Percentiles rank a stretch among this genome's conserved stretches.
Conservation (phyloP, 2,329 filamentous ascomycete genomes). For the Colletotrichum sp. region DNA sequence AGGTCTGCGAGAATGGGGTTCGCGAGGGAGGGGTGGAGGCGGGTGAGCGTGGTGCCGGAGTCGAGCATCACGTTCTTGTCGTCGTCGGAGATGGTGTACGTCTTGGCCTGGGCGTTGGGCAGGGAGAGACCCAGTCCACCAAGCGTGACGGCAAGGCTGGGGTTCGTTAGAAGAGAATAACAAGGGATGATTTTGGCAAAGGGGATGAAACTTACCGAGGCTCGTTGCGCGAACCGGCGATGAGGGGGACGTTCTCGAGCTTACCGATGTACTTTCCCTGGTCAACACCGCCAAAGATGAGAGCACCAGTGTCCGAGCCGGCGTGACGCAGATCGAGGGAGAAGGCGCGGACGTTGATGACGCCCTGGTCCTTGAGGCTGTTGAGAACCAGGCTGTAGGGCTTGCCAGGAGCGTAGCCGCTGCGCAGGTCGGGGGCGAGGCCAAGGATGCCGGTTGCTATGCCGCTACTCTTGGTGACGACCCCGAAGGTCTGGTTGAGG, state of each 20-base stretch:
- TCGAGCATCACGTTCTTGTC: constrained; percentile 55
- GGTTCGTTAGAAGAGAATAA: background rate
- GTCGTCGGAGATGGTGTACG: constrained; percentile 27
- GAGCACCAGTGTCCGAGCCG: constrained; percentile 47
- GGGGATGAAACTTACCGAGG: constrained; percentile 28
- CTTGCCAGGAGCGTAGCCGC: constrained; percentile 38
- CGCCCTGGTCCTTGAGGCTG: constrained; percentile 49
- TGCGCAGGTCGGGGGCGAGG: constrained; percentile 45
- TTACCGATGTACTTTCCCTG: constrained; percentile 55
- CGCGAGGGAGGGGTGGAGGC: constrained; percentile 50
- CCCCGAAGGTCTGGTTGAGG: constrained; percentile 54
- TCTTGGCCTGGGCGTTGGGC: constrained; percentile 20
- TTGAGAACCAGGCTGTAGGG: constrained; percentile 62
- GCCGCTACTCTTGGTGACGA: constrained; percentile 48
- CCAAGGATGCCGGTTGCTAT: constrained; percentile 59
- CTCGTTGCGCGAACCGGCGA: constrained; percentile 39
- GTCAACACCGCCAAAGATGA: constrained; percentile 61
- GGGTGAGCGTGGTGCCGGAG: constrained; percentile 55
- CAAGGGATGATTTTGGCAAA: background rate
- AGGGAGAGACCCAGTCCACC: constrained; percentile 35
- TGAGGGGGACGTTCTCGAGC: constrained; percentile 48
- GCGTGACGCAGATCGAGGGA: constrained; percentile 54
- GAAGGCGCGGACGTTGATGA: constrained; percentile 56
- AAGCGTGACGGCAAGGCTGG: constrained; percentile 38
- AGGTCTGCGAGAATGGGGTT: constrained; percentile 48